phyloP scores from a whole-genome alignment of 148 eudicot species.

The Pouteria glomerata region DNA sequence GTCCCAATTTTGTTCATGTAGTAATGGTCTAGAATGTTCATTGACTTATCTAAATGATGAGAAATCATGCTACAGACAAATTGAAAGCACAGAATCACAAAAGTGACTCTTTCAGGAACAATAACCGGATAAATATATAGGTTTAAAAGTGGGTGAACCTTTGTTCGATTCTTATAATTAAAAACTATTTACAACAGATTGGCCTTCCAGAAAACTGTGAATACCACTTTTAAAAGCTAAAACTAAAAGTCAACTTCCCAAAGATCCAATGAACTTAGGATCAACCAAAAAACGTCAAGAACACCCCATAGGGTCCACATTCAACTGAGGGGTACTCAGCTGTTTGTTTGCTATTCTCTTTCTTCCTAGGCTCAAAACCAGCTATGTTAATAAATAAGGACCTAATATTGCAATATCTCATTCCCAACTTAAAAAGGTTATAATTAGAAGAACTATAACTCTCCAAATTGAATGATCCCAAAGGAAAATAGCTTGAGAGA shows the following conservation, averaged over 20 bases:
- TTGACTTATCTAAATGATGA: too few relatives aligned
- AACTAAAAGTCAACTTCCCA: background rate
- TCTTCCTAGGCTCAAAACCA: too few relatives aligned
- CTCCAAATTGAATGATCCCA: background rate
- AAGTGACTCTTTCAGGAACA: too few relatives aligned
- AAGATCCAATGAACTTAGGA: background rate
- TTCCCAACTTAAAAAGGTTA: background rate
- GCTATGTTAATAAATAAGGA: too few relatives aligned
- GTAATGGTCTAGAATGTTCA: too few relatives aligned
- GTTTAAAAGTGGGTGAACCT: background rate
- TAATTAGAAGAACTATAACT: background rate
- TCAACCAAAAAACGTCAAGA: background rate
- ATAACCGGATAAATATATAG: too few relatives aligned
- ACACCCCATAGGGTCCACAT: background rate
- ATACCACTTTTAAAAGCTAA: background rate
- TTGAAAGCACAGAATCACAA: too few relatives aligned
- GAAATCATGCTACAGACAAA: too few relatives aligned
- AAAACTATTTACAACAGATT: background rate
- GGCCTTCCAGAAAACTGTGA: background rate
- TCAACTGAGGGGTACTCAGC: background rate
- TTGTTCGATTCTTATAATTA: too few relatives aligned
- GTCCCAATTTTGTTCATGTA: too few relatives aligned
- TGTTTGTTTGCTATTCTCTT: too few relatives aligned
- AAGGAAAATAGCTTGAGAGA: background rate
- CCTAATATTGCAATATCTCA: background rate